Evolutionary conservation across 192 early-diverging fungal species (phyloP), one percentile per base, ranked within the genome.

Genomic region (Neocallimastix lanati): DNA sequence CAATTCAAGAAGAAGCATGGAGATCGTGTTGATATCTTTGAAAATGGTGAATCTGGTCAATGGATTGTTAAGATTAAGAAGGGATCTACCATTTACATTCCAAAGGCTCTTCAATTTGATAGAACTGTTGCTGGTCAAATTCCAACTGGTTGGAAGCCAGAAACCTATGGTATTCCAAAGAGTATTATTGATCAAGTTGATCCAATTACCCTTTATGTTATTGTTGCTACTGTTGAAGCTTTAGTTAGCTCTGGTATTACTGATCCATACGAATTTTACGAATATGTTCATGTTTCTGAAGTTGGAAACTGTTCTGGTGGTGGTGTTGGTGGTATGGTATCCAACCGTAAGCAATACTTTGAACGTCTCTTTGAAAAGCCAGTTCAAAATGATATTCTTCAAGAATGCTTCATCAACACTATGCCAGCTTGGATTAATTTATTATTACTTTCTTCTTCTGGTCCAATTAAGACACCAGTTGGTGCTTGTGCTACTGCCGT

Each of bases 361-460:
- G 90, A 90, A 28, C 94, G 96, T 50, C 79, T 91, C 14, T 81
- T 91, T 30, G 96, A 96, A 82, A 90, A 91, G 83, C 93, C 91
- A 58, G 90, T 95, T 28, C 94, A 95, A 84, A 91, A 92, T 84
- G 96, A 97, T 81, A 93, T 98, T 80, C 85, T 96, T 81, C 96
- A 98, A 80, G 96, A 98, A 86, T 92, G 92, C 29, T 98, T 98
- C 89, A 92, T 96, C 83, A 96, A 93, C 89, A 96, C 95, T 78
- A 93, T 93, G 91, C 89, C 94, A 27, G 96, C 95, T 77, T 98
- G 96, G 96, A 90, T 97, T 83, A 98, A 98, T 88, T 91, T 98
- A 92, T 89, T 98, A 81, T 86, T 98, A 77, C 88, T 98, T 13
- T 96, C 95, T 21, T 90, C 95, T 1, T 92, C 95, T 1, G 96